Evolutionary conservation across 495 filamentous ascomycete genomes (phyloP).

Genomic region (Tuber melanosporum): DNA sequence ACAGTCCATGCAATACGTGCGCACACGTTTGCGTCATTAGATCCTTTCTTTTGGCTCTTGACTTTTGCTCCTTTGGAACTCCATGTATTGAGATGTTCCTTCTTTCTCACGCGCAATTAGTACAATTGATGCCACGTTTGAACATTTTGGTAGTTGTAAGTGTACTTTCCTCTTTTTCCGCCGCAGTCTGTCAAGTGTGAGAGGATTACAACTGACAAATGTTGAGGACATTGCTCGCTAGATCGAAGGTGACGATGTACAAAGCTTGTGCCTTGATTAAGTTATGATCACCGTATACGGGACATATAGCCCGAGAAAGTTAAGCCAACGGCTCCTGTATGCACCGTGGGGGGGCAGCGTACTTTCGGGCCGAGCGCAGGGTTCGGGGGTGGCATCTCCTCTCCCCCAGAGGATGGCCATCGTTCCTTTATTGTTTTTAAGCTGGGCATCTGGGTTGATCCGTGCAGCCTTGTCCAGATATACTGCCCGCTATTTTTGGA

Average conservation of each 20-base stretch:
- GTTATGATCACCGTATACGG: neutral
- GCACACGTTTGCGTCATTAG: neutral
- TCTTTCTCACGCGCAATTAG: neutral
- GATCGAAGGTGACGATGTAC: neutral
- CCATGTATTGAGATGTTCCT: neutral
- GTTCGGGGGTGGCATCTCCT: neutral
- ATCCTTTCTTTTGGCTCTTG: neutral
- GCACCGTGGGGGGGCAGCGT: neutral
- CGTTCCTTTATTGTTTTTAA: neutral
- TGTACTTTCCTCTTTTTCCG: neutral
- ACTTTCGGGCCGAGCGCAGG: neutral
- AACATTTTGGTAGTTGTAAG: neutral
- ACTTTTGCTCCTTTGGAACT: neutral
- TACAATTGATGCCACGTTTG: neutral
- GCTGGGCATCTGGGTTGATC: conserved; percentile 1
- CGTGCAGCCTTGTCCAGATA: conserved; percentile 1
- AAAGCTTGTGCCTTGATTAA: neutral
- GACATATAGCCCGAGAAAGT: neutral
- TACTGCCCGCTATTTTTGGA: neutral
- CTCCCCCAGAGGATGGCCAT: conserved; percentile 1
- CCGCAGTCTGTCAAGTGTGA: neutral
- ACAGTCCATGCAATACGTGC: neutral
- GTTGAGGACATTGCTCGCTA: neutral
- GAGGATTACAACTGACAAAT: neutral
- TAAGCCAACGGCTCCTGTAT: neutral